Evolutionary conservation across 1,139 yeast genomes (phyloP), one percentile per base, ranked within the genome.

Genomic region (Candida pseudoviswanathii): DNA sequence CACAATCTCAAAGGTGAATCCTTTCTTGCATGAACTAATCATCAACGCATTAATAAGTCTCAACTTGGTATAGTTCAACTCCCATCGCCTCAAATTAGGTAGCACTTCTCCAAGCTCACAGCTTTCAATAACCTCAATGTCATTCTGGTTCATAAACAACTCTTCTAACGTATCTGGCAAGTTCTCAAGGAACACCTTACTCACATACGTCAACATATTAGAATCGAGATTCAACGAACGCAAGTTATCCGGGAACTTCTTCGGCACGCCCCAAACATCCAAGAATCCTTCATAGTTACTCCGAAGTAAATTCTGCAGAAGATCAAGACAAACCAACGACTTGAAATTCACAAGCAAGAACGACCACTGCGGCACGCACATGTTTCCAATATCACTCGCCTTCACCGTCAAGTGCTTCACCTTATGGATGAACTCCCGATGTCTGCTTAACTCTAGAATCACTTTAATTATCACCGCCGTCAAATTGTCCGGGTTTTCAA

Each of bases 301-400:
- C 34, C 59, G 56, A 36, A 71, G 59, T 44, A 62, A 48, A 52
- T 72, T 69, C 42, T 68, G 65, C 11, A 65, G 56, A 27, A 74
- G 56, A 47, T 70, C 63, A 32, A 75, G 59, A 9, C 41, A 48
- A 16, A 53, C 45, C 11, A 71, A 48, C 42, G 61, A 61, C 3
- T 50, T 49, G 44, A 73, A 71, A 26, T 63, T 57, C 9, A 52
- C 49, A 37, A 75, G 64, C 7, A 73, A 55, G 44, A 61, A 62
- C 29, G 69, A 61, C 79, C 79, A 75, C 39, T 64, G 67, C 4
- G 60, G 51, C 2, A 65, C 64, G 51, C 60, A 73, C 46, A 67
- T 62, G 30, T 63, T 62, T 1, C 80, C 79, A 2, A 75, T 66
- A 47, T 73, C 75, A n/a, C 76, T 68, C 10, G 68, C 61, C 26